Percentiles rank a stretch among this genome's conserved stretches.
phyloP scores from a whole-genome alignment of 495 filamentous ascomycete species.

The Evernia prunastri region DNA sequence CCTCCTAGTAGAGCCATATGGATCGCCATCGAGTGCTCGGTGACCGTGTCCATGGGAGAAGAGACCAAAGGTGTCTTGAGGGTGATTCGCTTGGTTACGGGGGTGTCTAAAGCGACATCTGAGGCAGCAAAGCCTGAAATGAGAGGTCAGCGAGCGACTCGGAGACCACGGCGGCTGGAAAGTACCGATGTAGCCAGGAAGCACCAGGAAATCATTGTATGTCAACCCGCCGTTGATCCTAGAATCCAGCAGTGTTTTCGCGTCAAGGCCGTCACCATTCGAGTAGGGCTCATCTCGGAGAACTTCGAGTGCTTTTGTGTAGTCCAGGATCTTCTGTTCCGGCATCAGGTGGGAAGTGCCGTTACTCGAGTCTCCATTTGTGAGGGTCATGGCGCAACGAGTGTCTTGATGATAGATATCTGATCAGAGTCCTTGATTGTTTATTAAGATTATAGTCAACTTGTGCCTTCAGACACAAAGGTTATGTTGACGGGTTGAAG shows the following conservation, averaged over 20 bases:
- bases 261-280: constrained; percentile 74
- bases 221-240: constrained; percentile 85
- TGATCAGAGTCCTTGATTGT: not conserved
- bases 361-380: constrained; percentile 52
- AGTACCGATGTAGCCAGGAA: constrained; percentile 61
- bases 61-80: constrained; percentile 93
- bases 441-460: constrained; percentile 30
- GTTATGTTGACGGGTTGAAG: constrained; percentile 47
- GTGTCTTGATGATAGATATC: not conserved
- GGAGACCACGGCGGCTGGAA: constrained; percentile 52
- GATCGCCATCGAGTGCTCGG: constrained; percentile 98
- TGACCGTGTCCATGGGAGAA: constrained; percentile 99
- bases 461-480: constrained; percentile 31
- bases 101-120: constrained; percentile 80
- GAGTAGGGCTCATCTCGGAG: constrained; percentile 67
- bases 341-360: constrained; percentile 34
- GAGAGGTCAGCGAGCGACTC: constrained; percentile 46
- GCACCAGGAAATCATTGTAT: constrained; percentile 66
- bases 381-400: constrained; percentile 53
- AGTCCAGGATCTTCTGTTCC: constrained; percentile 46
- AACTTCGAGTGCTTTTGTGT: constrained; percentile 66
- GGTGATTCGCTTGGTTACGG: constrained; percentile 85
- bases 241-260: constrained; percentile 76
- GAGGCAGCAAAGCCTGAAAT: constrained; percentile 77
- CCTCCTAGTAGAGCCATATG: constrained; percentile 97